Percentiles rank a stretch among this genome's conserved stretches.
These are phyloP conservation scores for Neofusicoccum sp. DNA, from an alignment of 2,329 filamentous ascomycete species.

Conservation along the genomic window DNA sequence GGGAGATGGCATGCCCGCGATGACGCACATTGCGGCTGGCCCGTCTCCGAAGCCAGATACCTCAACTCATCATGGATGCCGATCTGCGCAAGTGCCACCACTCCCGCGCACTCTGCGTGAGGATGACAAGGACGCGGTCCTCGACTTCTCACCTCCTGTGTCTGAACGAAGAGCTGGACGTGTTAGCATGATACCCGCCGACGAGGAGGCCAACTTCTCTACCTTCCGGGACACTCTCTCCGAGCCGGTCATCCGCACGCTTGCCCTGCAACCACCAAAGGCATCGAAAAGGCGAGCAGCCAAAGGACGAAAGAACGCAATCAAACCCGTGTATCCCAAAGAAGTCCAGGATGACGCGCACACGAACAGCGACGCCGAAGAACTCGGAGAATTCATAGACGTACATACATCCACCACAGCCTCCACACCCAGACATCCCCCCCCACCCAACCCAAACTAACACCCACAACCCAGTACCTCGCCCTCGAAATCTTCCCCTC, in stretches of 20 bases:
- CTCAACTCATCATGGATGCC: neutral
- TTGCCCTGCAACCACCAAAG: slow-evolving; percentile 50
- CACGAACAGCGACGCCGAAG: slow-evolving; percentile 57
- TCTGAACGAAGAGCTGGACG: neutral
- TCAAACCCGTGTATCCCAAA: slow-evolving; percentile 29
- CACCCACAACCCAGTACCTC: slow-evolving; percentile 58
- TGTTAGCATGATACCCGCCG: slow-evolving; percentile 8
- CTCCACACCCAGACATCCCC: too few relatives aligned
- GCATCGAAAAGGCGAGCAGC: slow-evolving; percentile 49
- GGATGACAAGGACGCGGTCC: neutral
- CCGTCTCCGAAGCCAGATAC: neutral
- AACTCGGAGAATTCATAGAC: slow-evolving; percentile 78
- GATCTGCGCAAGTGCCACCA: neutral
- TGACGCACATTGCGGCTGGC: slow-evolving; percentile 5
- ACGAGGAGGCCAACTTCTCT: slow-evolving; percentile 57
- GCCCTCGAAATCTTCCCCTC: slow-evolving; percentile 68
- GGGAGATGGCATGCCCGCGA: neutral
- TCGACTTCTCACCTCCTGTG: neutral
- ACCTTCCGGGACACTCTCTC: slow-evolving; percentile 76
- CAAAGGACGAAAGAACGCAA: slow-evolving; percentile 43
- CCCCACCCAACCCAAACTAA: neutral
- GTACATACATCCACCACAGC: slow-evolving; percentile 38
- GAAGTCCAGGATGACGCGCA: slow-evolving; percentile 16
- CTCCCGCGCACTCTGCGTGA: neutral
- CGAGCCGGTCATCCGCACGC: slow-evolving; percentile 65